Evolutionary conservation across 202 grass and related monocot species (phyloP).

Genomic region (Zizania palustris): DNA sequence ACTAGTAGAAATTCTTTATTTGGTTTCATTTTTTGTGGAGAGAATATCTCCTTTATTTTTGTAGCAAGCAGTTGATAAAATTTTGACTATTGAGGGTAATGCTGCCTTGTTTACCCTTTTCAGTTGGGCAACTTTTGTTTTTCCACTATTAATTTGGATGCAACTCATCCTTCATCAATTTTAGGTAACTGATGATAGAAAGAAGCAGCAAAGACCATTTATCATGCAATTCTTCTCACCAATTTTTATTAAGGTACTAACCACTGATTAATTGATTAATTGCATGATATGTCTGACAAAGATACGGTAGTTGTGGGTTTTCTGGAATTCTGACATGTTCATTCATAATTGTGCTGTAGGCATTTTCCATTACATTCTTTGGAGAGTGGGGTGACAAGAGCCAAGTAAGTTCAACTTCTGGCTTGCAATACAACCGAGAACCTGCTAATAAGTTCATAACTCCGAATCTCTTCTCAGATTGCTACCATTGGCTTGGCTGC

Average conservation of each 20-base stretch:
- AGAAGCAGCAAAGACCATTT: conserved; percentile 84
- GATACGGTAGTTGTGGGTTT: conserved; percentile 9
- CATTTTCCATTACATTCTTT: conserved; percentile 99
- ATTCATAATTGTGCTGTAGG: conserved; percentile 57
- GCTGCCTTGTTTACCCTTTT: background rate
- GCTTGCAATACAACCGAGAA: conserved; percentile 14
- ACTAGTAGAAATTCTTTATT: background rate
- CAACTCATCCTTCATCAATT: conserved; percentile 33
- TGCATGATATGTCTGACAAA: conserved; percentile 22
- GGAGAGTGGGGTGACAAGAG: conserved; percentile 99
- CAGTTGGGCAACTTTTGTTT: background rate
- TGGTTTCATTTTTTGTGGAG: conserved; percentile 10
- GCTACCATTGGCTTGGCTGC: conserved; percentile 97
- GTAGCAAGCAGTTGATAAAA: background rate
- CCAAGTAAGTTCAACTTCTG: conserved; percentile 61
- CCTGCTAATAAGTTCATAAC: background rate
- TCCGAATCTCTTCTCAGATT: conserved; percentile 56
- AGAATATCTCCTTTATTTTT: background rate
- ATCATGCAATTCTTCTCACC: conserved; percentile 90
- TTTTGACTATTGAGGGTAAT: background rate
- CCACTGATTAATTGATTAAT: conserved; percentile 30
- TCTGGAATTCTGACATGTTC: conserved; percentile 26
- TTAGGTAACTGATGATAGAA: conserved; percentile 78
- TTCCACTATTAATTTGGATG: conserved; percentile 4
- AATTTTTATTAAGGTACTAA: conserved; percentile 90